Conservation (phyloP, 192 early-diverging fungal genomes). For the Coemansia sp. region DNA sequence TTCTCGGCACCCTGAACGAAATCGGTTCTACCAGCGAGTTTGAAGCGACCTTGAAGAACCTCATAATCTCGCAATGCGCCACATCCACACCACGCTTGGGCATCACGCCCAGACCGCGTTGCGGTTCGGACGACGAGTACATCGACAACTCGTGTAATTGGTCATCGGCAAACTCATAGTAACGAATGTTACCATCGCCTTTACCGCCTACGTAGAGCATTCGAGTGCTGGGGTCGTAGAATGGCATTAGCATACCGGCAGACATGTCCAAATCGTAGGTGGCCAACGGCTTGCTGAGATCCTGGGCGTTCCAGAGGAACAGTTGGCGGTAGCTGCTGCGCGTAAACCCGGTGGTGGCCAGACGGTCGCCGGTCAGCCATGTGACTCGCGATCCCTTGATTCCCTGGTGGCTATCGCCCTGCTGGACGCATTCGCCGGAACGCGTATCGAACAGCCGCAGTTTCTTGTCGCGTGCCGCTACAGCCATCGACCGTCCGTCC, state of each 20-base stretch:
- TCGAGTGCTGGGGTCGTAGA: constrained; percentile 87
- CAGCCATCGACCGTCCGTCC: constrained; percentile 81
- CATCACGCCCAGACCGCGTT: constrained; percentile 90
- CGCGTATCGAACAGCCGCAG: constrained; percentile 93
- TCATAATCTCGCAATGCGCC: constrained; percentile 85
- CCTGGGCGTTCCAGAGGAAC: constrained; percentile 81
- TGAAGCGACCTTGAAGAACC: constrained; percentile 88
- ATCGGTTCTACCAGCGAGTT: constrained; percentile 91
- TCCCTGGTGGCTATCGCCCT: constrained; percentile 87
- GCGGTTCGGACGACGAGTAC: constrained; percentile 87
- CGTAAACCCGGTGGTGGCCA: constrained; percentile 94
- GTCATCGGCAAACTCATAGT: constrained; percentile 97
- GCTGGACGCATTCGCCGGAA: constrained; percentile 73
- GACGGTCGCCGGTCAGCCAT: constrained; percentile 83
- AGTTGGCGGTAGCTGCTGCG: constrained; percentile 93
- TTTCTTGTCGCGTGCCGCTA: constrained; percentile 96
- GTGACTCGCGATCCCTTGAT: constrained; percentile 94
- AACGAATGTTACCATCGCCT: constrained; percentile 98
- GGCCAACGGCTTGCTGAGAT: constrained; percentile 72
- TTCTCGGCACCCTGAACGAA: constrained; percentile 92
- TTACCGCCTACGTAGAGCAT: constrained; percentile 96
- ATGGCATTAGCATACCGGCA: constrained; percentile 95
- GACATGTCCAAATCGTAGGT: constrained; percentile 84
- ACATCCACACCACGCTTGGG: constrained; percentile 92
- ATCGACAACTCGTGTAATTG: constrained; percentile 86